Evolutionary conservation across 2,329 filamentous ascomycete genomes (phyloP), one percentile per base, ranked within the genome.

Genomic region (Mycosphaerella sp.): DNA sequence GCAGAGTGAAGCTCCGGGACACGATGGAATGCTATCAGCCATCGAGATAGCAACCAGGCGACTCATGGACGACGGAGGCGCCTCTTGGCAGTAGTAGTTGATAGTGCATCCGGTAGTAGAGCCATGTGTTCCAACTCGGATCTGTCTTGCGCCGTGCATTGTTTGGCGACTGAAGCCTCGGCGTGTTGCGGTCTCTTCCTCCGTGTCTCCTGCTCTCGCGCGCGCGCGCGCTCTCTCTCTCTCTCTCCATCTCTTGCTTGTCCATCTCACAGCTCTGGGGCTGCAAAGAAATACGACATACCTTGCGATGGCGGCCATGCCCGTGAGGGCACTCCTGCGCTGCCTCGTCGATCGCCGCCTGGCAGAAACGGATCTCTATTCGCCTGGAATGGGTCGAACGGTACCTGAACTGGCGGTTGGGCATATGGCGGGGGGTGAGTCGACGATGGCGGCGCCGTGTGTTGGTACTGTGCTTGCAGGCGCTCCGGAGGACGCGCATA

Each of bases 341-440:
- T 75, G 53, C 65, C 70, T 62, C 68, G 66, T 50, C 74, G 69
- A 45, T 70, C 69, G 40, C 50, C 55, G 26, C 67, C 63, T 5
- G 73, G 71, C 39, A 75, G 63, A 62, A 78, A 78, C 9, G 75
- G 73, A 60, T 78, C 75, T 67, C 73, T 72, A 54, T 69, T 72
- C 26, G 61, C 61, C 46, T 71, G 66, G 53, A 75, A 77, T 21
- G 75, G 73, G 59, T 78, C 76, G 64, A 73, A 76, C 44, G 75
- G 73, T 45, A 73, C 69, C 57, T 76, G 74, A 39, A 73, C 62
- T 9, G 73, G 70, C 38, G 73, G 67, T 32, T 70, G 67, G n/a
- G 67, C 64, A 17, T 62, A 60, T 36, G 64, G 60, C 41, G 65
- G 63, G 38, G 69, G 62, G 49, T 72, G 73, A 61, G 59, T 62